Conservation (phyloP, 1,139 yeast genomes). For the Yamadazyma jaroonii region DNA sequence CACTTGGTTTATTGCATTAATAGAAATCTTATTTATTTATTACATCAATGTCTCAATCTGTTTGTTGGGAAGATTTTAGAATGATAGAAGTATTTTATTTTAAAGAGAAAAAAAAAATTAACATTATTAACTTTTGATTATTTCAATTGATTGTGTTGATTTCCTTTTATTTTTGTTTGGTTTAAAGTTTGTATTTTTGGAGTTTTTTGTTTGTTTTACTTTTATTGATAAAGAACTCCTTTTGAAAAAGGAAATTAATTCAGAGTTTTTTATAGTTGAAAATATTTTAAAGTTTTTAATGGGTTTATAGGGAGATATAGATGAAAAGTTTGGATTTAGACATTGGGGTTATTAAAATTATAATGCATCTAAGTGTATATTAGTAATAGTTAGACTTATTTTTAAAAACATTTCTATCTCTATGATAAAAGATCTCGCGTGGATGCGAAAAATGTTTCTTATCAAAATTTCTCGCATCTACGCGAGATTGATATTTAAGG, state of each 20-base stretch:
- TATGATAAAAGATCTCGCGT: no score
- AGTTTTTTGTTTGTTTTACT: slow-evolving; percentile 2
- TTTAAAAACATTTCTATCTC: no score
- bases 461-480: slow-evolving; percentile 8
- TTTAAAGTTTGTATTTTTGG: slow-evolving; percentile 9
- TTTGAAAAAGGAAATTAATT: slow-evolving; percentile 6
- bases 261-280: slow-evolving; percentile 1
- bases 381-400: not conserved
- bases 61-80: slow-evolving; percentile 10
- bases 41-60: slow-evolving; percentile 31
- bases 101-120: no score
- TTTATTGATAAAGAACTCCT: slow-evolving; percentile 3
- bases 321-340: slow-evolving; percentile 32
- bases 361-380: slow-evolving; percentile 26
- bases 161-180: slow-evolving; percentile 11
- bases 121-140: slow-evolving; percentile 21
- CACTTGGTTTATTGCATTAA: slow-evolving; percentile 11
- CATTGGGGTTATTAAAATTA: slow-evolving; percentile 32
- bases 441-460: no score
- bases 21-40: slow-evolving; percentile 6
- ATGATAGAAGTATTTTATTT: slow-evolving; percentile 10
- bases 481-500: slow-evolving; percentile 4
- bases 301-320: slow-evolving; percentile 10
- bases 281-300: slow-evolving; percentile 3
- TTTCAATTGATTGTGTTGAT: slow-evolving; percentile 12